Evolutionary conservation across 345 rosid species (phyloP).

Genomic region (Eucalyptus camaldulensis): DNA sequence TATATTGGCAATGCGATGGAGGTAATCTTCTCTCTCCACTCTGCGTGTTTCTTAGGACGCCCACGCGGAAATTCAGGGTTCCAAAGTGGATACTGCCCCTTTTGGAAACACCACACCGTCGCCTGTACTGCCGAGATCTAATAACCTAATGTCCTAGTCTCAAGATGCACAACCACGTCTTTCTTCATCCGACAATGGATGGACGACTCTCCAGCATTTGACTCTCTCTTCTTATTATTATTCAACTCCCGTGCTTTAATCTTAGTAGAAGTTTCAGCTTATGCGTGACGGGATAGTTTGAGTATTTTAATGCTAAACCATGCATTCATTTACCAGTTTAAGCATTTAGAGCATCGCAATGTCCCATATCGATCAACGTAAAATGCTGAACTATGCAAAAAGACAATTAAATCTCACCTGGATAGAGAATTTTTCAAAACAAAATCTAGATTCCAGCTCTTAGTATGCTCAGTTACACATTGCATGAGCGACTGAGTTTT

Average conservation of each 20-base stretch:
- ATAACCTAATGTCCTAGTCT: not conserved
- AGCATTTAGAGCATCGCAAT: not conserved
- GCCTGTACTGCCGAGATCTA: not conserved
- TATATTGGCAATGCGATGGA: slow-evolving; percentile 70
- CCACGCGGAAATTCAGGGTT: not conserved
- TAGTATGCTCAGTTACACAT: not conserved
- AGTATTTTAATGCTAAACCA: not conserved
- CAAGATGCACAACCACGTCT: not conserved
- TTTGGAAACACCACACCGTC: not conserved
- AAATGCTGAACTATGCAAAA: not conserved
- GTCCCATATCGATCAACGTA: not conserved
- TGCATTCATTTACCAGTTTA: not conserved
- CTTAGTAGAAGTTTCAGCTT: not conserved
- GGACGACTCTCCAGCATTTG: not conserved
- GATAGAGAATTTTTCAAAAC: not conserved
- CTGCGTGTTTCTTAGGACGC: not conserved
- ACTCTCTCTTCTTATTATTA: not conserved
- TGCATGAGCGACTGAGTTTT: not conserved
- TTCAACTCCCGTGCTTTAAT: not conserved
- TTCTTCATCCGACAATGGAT: not conserved
- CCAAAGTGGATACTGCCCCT: not conserved
- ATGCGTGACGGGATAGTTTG: not conserved
- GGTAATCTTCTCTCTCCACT: slow-evolving; percentile 18
- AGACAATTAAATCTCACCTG: not conserved
- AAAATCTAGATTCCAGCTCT: not conserved